These are phyloP conservation scores for Pinguiococcus pyrenoidosus DNA, from an alignment of 108 stramenopile genomes.

Conservation along the genomic window DNA sequence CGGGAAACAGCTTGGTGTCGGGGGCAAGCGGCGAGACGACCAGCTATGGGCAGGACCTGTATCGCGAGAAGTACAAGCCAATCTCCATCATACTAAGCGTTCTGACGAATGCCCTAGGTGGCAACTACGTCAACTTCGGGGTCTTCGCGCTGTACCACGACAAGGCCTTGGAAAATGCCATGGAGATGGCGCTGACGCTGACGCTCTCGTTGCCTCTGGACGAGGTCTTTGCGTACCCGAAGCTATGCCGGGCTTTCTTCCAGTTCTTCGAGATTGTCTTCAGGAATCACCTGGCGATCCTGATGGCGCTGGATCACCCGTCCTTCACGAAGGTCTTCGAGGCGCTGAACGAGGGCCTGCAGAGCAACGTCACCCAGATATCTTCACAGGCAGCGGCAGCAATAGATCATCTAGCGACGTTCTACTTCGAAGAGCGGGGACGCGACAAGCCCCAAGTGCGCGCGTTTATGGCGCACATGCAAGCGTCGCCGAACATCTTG, in stretches of 20 bases:
- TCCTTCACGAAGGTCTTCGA: constrained; percentile 84
- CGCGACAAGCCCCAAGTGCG: constrained; percentile 75
- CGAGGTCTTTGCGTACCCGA: constrained; percentile 80
- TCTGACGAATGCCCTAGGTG: constrained; percentile 77
- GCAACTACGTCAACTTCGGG: constrained; percentile 92
- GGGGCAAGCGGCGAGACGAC: constrained; percentile 22
- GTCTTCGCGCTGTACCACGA: constrained; percentile 94
- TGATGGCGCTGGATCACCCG: constrained; percentile 62
- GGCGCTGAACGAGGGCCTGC: constrained; percentile 80
- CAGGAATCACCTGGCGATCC: constrained; percentile 68
- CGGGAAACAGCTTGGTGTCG: not conserved
- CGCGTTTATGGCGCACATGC: constrained; percentile 22
- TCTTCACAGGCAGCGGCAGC: constrained; percentile 73
- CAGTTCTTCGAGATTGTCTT: constrained; percentile 84
- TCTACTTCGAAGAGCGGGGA: constrained; percentile 68
- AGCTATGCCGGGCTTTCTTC: constrained; percentile 83
- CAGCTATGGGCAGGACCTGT: constrained; percentile 39
- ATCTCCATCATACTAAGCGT: constrained; percentile 66
- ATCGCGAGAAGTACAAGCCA: constrained; percentile 84
- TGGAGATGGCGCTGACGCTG: constrained; percentile 74
- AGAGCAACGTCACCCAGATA: constrained; percentile 71
- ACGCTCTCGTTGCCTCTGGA: constrained; percentile 69
- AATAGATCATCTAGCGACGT: constrained; percentile 85
- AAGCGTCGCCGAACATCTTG: constrained; percentile 58
- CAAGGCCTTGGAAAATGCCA: constrained; percentile 59